These are phyloP conservation scores for Tolypocladium guangdongense DNA, from an alignment of 2,329 filamentous ascomycete genomes.

Conservation along the genomic window DNA sequence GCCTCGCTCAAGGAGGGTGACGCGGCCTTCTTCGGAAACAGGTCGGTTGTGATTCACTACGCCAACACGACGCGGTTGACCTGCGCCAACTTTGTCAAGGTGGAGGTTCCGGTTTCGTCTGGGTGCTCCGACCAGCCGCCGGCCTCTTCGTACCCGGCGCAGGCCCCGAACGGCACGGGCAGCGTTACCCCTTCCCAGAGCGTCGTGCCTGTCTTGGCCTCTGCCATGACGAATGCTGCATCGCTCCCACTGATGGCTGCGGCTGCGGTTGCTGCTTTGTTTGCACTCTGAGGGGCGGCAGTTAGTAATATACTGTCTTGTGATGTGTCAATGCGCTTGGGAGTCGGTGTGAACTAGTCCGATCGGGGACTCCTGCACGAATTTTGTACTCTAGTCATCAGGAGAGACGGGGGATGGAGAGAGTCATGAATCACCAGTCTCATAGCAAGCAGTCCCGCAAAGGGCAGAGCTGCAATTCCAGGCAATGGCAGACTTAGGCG, in stretches of 20 bases:
- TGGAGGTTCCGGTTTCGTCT: background rate
- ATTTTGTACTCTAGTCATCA: background rate
- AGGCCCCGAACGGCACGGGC: background rate
- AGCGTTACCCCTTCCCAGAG: background rate
- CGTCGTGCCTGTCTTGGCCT: background rate
- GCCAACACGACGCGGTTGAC: constrained; percentile 52
- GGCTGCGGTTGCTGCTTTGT: background rate
- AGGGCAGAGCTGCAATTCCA: background rate
- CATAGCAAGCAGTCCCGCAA: background rate
- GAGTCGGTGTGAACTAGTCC: background rate
- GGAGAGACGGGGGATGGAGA: background rate
- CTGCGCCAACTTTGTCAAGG: constrained; percentile 48
- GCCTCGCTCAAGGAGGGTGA: constrained; percentile 40
- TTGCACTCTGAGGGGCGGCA: background rate
- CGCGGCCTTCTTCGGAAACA: constrained; percentile 52
- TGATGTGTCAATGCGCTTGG: background rate
- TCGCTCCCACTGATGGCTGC: background rate
- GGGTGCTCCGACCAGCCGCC: background rate
- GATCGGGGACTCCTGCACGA: background rate
- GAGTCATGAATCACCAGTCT: no score
- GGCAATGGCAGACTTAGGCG: background rate
- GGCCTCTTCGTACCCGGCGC: background rate
- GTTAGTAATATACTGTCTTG: background rate
- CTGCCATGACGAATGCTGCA: background rate
- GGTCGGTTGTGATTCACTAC: constrained; percentile 53